Base-by-base conservation (phyloP, 2,329 filamentous ascomycete genomes). In the Colletotrichum euphorbiae region DNA sequence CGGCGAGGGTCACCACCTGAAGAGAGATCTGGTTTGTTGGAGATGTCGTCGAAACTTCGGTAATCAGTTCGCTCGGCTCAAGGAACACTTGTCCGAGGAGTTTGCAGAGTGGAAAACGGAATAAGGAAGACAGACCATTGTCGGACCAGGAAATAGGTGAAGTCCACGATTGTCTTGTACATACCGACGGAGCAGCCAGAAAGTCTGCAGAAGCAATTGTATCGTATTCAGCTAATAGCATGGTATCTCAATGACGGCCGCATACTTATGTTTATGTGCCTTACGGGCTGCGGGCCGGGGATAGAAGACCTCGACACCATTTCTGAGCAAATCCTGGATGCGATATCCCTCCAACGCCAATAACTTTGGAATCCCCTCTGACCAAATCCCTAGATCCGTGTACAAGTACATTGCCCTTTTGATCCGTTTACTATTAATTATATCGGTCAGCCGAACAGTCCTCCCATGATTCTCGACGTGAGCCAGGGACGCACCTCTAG, bases 11-110 rank as follows among this genome's bases (percentile, higher is more conserved):
- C 94, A 91, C 78, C 79, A 94, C 70, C 61, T 67, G 67, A 80
- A 84, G 40, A 78, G 80, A 68, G 90, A 93, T 67, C 84, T 97
- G 77, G 80, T 81, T 70, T 98, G 96, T 77, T 98, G 96, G 95
- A 85, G 93, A 58, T 98, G 96, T 80, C 89, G 89, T 2, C 80
- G 78, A 77, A 86, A 88, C 59, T 98, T 96, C 79, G 87, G 86
- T 19, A 93, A 92, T 72, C 87, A 85, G 75, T 97, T 98, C 77
- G 83, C 86, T 71, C 84, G 83, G 77, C 77, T 97, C 60, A 96
- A 96, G 78, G 83, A 82, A 67, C 94, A 99, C 81, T 80, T 97
- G 52, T 85, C 85, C 15, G 81, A 84, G 28, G 94, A 97, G 80
- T 94, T 93, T 76, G 85, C 91, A 72, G 81, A 80, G 67, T 97